phyloP scores from a whole-genome alignment of 805 yeast genomes.

The Candida orba region DNA sequence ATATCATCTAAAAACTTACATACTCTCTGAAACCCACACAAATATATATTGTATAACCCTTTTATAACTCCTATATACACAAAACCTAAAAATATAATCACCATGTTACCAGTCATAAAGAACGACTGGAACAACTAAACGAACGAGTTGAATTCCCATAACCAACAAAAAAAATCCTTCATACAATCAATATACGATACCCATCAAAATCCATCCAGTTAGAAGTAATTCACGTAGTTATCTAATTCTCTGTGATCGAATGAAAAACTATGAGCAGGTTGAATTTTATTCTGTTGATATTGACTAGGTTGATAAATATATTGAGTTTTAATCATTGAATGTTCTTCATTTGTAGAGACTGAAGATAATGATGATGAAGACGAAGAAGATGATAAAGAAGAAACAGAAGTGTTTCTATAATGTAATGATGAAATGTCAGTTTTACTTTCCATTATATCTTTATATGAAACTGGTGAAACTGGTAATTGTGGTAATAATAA shows the following conservation, averaged over 20 bases:
- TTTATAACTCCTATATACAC: too few relatives aligned
- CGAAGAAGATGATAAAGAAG: slow-evolving; percentile 9
- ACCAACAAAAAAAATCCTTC: neutral
- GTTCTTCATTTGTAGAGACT: neutral
- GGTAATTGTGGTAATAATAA: neutral
- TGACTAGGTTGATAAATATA: slow-evolving; percentile 1
- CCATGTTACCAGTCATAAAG: too few relatives aligned
- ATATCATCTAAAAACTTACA: too few relatives aligned
- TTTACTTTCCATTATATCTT: neutral
- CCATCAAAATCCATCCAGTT: neutral
- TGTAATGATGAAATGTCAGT: neutral
- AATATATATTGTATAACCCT: too few relatives aligned
- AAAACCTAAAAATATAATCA: too few relatives aligned
- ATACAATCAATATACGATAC: too few relatives aligned
- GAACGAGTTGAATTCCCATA: neutral
- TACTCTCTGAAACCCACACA: too few relatives aligned
- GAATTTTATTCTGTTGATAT: neutral
- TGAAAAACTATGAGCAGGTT: slow-evolving; percentile 2
- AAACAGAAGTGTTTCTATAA: slow-evolving; percentile 9
- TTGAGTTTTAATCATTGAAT: neutral
- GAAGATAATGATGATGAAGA: slow-evolving; percentile 10
- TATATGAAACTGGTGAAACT: slow-evolving; percentile 7
- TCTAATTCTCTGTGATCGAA: slow-evolving; percentile 5
- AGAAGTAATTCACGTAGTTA: neutral
- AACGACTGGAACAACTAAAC: neutral